Base-by-base conservation (phyloP, 2,329 filamentous ascomycete species). In the Cadophora gregata region DNA sequence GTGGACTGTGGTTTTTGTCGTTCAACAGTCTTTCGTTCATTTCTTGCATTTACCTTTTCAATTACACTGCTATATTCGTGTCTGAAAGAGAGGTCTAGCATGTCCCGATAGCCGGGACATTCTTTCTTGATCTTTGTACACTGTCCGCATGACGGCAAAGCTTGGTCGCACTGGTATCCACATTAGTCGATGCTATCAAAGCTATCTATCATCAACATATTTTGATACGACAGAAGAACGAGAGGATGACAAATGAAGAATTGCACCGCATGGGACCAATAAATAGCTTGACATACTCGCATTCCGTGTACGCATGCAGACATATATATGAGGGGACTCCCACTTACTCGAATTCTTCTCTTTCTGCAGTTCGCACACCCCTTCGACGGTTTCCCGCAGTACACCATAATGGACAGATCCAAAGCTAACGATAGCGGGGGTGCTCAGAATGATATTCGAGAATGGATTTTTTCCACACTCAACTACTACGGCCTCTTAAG, bases 341-440 rank as follows among this genome's bases (percentile, higher is more conserved):
- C 36, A 72, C 84, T 78, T 78, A 86, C 84, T 64, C 82, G 80
- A 69, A 86, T 83, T 77, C 86, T 86, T 71, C 84, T 81, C 72
- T 83, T 80, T 67, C 84, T 81, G 70, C 84, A 86, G 70, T 78
- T 81, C 67, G 81, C 83, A 76, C 84, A 86, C 45, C 84, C 84
- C 71, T 84, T 85, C 48, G 84, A 86, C 53, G 84, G 84, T 72
- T 85, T 85, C n/a, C 84, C 84, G 67, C 84, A 86, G 73, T 86
- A 64, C 25, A 86, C 19, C 61, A 63, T 67, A 31, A 53, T 47
- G 25, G 4, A 6, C 5, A 53, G 19, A 4, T 21, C 25, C 58
- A 33, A 19, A 9, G 7, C 19, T 12, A 55, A 47, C 4, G 25
- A 50, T 16, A 50, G 50, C 27, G 4, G 33, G 31, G 8, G 14